Evolutionary conservation across 2,329 filamentous ascomycete species (phyloP).

Genomic region (Sporothrix inflata): DNA sequence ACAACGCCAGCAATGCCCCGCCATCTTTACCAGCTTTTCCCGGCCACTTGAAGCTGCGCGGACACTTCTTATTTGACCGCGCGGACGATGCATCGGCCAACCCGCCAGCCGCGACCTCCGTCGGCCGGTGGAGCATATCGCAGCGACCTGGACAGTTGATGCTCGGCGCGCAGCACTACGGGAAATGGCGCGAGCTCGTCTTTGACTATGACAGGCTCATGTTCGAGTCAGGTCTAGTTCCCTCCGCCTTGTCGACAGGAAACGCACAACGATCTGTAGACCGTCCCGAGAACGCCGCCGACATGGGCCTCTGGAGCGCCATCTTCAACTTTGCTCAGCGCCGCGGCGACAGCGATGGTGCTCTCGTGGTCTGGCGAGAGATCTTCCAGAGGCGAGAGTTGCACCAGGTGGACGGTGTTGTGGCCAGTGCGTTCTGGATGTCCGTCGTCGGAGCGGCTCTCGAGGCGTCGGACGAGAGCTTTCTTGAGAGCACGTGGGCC

Average conservation of each 20-base stretch:
- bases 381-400: slow-evolving; percentile 37
- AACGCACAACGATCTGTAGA: slow-evolving; percentile 36
- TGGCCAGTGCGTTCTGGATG: slow-evolving; percentile 39
- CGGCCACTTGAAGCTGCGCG: slow-evolving; percentile 31
- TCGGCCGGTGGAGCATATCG: background rate
- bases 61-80: slow-evolving; percentile 18
- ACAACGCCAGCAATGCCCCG: background rate
- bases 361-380: slow-evolving; percentile 38
- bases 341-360: slow-evolving; percentile 36
- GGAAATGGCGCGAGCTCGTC: slow-evolving; percentile 38
- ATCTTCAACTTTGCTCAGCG: slow-evolving; percentile 40
- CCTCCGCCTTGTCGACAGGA: background rate
- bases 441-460: slow-evolving; percentile 43
- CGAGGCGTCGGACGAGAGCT: slow-evolving; percentile 38
- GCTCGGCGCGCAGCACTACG: slow-evolving; percentile 33
- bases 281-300: slow-evolving; percentile 36
- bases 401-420: slow-evolving; percentile 35
- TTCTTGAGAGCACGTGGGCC: slow-evolving; percentile 43
- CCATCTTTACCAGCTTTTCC: background rate
- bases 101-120: background rate
- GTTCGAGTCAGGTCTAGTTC: slow-evolving; percentile 36
- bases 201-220: slow-evolving; percentile 37
- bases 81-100: background rate
- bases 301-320: slow-evolving; percentile 41
- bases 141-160: slow-evolving; percentile 19